Evolutionary conservation across 768 basidiomycete genomes (phyloP).

Genomic region (Agrocybe pediades): DNA sequence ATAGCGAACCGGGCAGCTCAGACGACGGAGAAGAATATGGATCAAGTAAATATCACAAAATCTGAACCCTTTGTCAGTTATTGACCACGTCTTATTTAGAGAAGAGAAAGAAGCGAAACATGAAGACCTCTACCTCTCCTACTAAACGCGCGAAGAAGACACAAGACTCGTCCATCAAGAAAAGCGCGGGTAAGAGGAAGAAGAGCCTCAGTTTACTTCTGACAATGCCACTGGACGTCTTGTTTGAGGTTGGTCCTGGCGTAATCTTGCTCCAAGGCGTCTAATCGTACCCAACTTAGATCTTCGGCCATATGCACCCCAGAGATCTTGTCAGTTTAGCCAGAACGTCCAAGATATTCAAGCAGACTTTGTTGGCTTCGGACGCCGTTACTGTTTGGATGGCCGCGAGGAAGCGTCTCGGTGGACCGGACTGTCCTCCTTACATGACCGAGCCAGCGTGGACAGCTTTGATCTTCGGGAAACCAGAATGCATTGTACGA

Average conservation of each 20-base stretch:
- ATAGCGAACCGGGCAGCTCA: not conserved
- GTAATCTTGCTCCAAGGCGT: not conserved
- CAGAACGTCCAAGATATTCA: constrained; percentile 23
- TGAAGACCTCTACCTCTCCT: not conserved
- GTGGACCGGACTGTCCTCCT: constrained; percentile 21
- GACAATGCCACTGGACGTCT: constrained; percentile 27
- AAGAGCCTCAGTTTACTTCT: constrained; percentile 16
- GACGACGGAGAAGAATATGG: not conserved
- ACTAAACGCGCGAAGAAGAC: not conserved
- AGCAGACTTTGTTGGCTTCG: constrained; percentile 16
- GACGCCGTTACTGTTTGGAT: constrained; percentile 26
- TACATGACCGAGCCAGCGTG: constrained; percentile 27
- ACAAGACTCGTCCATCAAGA: not conserved
- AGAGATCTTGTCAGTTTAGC: constrained; percentile 26
- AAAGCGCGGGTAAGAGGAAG: not conserved
- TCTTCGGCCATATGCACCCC: constrained; percentile 22
- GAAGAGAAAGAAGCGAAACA: not conserved
- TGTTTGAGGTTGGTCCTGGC: constrained; percentile 17
- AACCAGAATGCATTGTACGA: constrained; percentile 16
- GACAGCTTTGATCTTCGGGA: constrained; percentile 26
- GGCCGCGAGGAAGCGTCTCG: constrained; percentile 12
- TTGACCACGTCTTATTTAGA: not conserved
- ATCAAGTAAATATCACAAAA: not conserved
- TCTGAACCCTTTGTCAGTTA: no score
- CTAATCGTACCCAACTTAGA: constrained; percentile 11